Evolutionary conservation across 2,329 filamentous ascomycete species (phyloP).

Genomic region (Graphilbum ipis-grandicollis): DNA sequence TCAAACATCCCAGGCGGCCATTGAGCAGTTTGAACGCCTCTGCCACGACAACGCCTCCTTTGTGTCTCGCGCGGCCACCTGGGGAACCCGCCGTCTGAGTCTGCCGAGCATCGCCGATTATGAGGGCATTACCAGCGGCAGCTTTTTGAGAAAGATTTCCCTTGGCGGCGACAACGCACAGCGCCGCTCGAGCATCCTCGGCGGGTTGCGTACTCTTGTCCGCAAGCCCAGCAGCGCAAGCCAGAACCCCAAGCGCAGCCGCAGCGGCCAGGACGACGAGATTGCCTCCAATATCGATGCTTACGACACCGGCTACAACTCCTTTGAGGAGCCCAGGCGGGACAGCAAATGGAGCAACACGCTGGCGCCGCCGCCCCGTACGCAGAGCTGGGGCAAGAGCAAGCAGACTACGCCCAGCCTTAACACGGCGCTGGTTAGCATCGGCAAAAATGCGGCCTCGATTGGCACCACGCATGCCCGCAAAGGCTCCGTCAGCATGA

Average conservation of each 20-base stretch:
- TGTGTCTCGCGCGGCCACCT: conserved; percentile 47
- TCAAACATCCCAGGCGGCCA: conserved; percentile 33
- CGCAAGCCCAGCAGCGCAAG: conserved; percentile 29
- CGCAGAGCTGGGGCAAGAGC: conserved; percentile 28
- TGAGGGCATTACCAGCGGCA: conserved; percentile 41
- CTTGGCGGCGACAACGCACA: conserved; percentile 30
- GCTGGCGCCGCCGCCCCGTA: conserved; percentile 32
- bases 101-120: conserved; percentile 41
- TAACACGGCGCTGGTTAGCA: conserved; percentile 38
- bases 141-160: conserved; percentile 44
- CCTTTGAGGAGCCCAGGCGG: conserved; percentile 14
- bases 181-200: conserved; percentile 36
- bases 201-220: conserved; percentile 30
- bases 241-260: conserved; percentile 27
- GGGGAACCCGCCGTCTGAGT: conserved; percentile 51
- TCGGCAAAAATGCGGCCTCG: conserved; percentile 35
- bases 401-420: conserved; percentile 37
- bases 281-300: conserved; percentile 13
- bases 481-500: conserved; percentile 39
- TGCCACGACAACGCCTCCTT: conserved; percentile 39
- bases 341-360: conserved; percentile 24
- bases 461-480: conserved; percentile 39
- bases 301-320: conserved; percentile 9
- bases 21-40: conserved; percentile 32
- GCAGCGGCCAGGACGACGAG: conserved; percentile 21